Evolutionary conservation across 768 basidiomycete genomes (phyloP).

Genomic region (Boletus speciosus): DNA sequence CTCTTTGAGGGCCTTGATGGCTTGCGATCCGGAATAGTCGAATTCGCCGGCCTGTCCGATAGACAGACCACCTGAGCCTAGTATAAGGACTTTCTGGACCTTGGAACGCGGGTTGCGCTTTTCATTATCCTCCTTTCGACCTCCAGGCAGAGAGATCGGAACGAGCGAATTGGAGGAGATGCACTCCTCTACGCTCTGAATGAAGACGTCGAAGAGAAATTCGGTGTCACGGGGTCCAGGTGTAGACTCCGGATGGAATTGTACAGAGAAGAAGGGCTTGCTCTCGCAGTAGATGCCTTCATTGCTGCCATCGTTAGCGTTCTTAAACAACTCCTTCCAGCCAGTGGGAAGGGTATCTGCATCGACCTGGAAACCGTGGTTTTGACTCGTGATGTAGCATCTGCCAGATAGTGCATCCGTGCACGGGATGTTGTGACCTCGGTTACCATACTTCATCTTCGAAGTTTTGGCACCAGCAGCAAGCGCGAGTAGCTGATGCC

Average conservation of each 20-base stretch:
- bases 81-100: slow-evolving; percentile 91
- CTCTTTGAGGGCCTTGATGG: slow-evolving; percentile 98
- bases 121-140: slow-evolving; percentile 82
- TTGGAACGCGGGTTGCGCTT: slow-evolving; percentile 63
- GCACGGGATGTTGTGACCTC: slow-evolving; percentile 98
- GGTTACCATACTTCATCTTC: slow-evolving; percentile 99
- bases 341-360: slow-evolving; percentile 68
- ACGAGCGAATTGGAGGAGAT: slow-evolving; percentile 49
- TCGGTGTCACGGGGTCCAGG: slow-evolving; percentile 98
- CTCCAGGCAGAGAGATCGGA: slow-evolving; percentile 71
- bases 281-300: slow-evolving; percentile 94
- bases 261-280: slow-evolving; percentile 97
- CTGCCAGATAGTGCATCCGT: slow-evolving; percentile 90
- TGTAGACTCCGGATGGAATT: slow-evolving; percentile 98
- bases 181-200: slow-evolving; percentile 80
- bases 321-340: slow-evolving; percentile 93
- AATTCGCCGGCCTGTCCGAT: slow-evolving; percentile 99
- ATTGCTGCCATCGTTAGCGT: slow-evolving; percentile 96
- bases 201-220: slow-evolving; percentile 97
- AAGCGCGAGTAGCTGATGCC: slow-evolving; percentile 93
- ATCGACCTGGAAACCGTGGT: slow-evolving; percentile 97
- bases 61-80: slow-evolving; percentile 95
- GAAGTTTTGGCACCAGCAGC: slow-evolving; percentile 92
- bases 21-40: slow-evolving; percentile 98
- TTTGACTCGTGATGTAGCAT: slow-evolving; percentile 99